Evolutionary conservation across 768 basidiomycete species (phyloP).

Genomic region (Leccinum subgranulosum): DNA sequence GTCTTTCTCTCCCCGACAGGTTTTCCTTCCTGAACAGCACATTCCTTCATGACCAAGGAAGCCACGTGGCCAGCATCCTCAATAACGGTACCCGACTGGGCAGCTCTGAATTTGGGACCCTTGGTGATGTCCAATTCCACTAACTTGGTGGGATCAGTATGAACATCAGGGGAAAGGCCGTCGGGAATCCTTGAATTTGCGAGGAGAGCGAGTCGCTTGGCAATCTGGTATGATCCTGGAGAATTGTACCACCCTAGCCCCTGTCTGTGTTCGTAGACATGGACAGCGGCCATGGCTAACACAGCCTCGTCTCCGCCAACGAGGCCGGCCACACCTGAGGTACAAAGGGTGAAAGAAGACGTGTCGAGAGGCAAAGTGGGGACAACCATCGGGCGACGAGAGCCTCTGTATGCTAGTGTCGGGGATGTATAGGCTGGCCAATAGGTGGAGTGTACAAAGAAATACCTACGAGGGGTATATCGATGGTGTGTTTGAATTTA

Average conservation of each 20-base stretch:
- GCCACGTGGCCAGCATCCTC: conserved; percentile 4
- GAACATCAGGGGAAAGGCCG: conserved; percentile 1
- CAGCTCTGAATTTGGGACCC: conserved; percentile 3
- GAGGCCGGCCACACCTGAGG: not conserved
- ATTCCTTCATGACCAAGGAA: conserved; percentile 5
- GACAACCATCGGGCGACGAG: not conserved
- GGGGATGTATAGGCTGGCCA: no score
- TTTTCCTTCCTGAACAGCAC: not conserved
- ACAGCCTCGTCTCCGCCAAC: conserved; percentile 31
- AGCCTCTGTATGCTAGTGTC: not conserved
- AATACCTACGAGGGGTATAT: no score
- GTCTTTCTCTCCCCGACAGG: not conserved
- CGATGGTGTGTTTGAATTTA: not conserved
- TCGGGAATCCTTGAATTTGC: conserved; percentile 7
- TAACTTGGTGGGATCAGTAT: conserved; percentile 6
- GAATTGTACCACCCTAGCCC: conserved; percentile 35
- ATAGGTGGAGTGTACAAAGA: no score
- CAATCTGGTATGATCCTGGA: conserved; percentile 28
- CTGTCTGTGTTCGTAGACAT: conserved; percentile 19
- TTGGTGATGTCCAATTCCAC: not conserved
- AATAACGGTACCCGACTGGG: not conserved
- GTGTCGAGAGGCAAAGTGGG: no score
- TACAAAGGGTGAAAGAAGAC: not conserved
- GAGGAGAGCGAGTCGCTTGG: conserved; percentile 20
- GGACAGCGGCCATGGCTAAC: conserved; percentile 28